Conservation (phyloP, 2,329 filamentous ascomycete species). For the Claviceps sp. region DNA sequence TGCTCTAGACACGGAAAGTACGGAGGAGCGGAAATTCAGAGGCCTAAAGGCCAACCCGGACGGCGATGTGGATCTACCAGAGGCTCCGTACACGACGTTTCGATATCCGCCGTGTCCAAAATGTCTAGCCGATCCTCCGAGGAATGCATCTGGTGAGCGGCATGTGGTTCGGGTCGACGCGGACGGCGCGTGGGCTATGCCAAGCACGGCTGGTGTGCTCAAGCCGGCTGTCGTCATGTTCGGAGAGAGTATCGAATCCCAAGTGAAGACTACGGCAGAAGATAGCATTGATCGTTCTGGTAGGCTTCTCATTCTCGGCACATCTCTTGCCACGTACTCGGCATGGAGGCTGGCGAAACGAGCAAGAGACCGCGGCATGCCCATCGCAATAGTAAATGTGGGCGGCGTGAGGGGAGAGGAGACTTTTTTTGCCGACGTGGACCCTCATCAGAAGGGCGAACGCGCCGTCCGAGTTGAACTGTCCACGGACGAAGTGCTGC, state of each 20-base stretch:
- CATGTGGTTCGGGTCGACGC: conserved; percentile 54
- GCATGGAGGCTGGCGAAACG: conserved; percentile 81
- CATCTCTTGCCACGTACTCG: conserved; percentile 86
- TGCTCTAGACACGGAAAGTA: conserved; percentile 66
- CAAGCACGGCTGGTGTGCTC: conserved; percentile 61
- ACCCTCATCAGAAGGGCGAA: conserved; percentile 35
- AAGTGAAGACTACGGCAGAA: conserved; percentile 66
- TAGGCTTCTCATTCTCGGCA: conserved; percentile 68
- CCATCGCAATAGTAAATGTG: conserved; percentile 77
- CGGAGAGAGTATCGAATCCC: conserved; percentile 65
- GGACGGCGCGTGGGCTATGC: conserved; percentile 64
- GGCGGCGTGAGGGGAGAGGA: conserved; percentile 74
- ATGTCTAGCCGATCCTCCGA: conserved; percentile 54
- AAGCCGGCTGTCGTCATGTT: conserved; percentile 97
- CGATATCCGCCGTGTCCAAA: conserved; percentile 79
- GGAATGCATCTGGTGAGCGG: conserved; percentile 37
- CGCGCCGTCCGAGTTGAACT: conserved; percentile 43
- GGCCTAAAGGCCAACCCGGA: conserved; percentile 83
- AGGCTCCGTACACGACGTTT: conserved; percentile 79
- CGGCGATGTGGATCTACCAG: conserved; percentile 81
- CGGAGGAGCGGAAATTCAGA: conserved; percentile 48
- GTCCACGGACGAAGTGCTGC: conserved; percentile 43
- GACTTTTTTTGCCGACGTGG: conserved; percentile 47
- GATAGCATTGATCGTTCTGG: conserved; percentile 64
- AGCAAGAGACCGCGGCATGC: conserved; percentile 70